phyloP scores from a whole-genome alignment of 768 basidiomycete species.

The Daedaleopsis sinensis region DNA sequence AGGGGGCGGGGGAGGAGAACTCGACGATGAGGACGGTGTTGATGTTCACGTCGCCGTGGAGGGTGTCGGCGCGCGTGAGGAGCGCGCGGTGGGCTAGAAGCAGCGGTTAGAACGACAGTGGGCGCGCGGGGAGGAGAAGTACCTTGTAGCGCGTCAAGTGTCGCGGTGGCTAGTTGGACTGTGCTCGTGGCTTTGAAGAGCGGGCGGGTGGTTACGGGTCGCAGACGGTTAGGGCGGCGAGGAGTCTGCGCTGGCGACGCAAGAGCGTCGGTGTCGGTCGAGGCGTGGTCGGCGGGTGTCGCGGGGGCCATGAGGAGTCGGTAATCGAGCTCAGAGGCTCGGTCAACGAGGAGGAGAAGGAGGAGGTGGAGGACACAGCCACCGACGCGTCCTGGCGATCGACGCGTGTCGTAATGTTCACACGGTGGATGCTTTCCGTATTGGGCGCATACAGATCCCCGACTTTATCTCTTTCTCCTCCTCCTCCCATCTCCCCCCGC shows the following conservation, averaged over 20 bases:
- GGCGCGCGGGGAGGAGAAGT: neutral
- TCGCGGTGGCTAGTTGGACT: neutral
- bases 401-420: neutral
- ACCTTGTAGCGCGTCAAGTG: neutral
- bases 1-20: neutral
- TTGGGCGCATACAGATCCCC: too few species aligned
- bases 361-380: neutral
- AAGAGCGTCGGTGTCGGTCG: neutral
- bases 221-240: neutral
- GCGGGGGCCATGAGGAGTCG: neutral
- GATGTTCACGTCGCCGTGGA: constrained; percentile 5
- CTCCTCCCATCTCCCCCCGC: neutral
- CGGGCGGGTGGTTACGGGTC: neutral
- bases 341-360: neutral
- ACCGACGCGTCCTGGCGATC: neutral
- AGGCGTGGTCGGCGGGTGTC: neutral
- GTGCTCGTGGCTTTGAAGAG: neutral
- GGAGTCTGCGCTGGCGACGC: too few species aligned
- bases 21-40: constrained; percentile 9
- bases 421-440: neutral
- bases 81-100: neutral
- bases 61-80: neutral
- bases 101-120: neutral
- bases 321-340: neutral
- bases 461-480: neutral